Evolutionary conservation across 192 early-diverging fungal species (phyloP), one percentile per base, ranked within the genome.

Genomic region (Umbelopsis sp.): DNA sequence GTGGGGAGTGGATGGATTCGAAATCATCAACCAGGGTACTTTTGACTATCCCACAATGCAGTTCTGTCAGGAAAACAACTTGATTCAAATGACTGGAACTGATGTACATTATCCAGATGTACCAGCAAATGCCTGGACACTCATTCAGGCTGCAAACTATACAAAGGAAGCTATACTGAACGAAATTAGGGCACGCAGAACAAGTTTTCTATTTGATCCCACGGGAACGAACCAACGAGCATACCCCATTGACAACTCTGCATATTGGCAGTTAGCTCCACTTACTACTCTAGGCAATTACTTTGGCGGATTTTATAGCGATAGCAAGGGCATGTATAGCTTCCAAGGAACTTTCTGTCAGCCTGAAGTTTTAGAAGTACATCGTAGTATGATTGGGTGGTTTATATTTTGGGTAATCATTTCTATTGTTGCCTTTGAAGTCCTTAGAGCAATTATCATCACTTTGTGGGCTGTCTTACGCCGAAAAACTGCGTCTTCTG

Each of bases 1-100:
- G 12, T 83, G 86, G 88, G 90, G 91, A n/a, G 84, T 93, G 22
- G 90, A 91, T 67, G 90, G 89, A 1, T 85, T 93, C 69, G 90
- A 93, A 69, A 70, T 91, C 5, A 79, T 88, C 36, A 90, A 91
- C 73, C 84, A 88, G 24, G 78, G 72, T 31, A 85, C 81, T 1
- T 81, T 91, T 50, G 91, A 91, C 45, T 77, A 82, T 29, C 80
- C 80, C 25, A 87, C 86, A 21, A 83, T 88, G 38, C 81, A 83
- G 52, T 87, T 85, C 65, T 73, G 86, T 3, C 74, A 82, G 25
- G 66, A 82, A 6, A 49, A 82, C 53, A 79, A 75, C 50, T 72
- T 90, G 16, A 69, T 93, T n/a, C 70, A 77, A 11, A 82, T 91
- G 75, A 84, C 87, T 1, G 90, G 90, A 31, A 83, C 86, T 22